These are phyloP conservation scores for Solanum chilense DNA, from an alignment of 257 asterid genomes.

Conservation along the genomic window DNA sequence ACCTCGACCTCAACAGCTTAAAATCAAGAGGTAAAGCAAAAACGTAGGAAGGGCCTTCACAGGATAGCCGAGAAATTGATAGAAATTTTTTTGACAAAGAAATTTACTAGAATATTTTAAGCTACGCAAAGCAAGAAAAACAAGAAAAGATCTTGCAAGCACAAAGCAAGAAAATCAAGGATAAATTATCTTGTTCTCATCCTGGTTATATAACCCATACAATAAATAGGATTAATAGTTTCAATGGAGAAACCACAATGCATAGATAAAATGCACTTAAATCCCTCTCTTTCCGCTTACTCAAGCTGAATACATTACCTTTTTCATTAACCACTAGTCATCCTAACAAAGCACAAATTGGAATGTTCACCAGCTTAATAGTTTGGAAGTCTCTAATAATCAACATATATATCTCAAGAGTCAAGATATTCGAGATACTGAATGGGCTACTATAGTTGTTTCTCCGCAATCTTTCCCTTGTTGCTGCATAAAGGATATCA, in stretches of 20 bases:
- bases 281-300: background rate
- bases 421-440: background rate
- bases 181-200: background rate
- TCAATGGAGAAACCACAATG: background rate
- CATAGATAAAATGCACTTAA: background rate
- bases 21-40: background rate
- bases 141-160: background rate
- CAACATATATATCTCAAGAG: background rate
- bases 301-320: background rate
- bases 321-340: background rate
- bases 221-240: background rate
- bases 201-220: background rate
- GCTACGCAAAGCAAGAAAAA: background rate
- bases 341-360: background rate
- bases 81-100: background rate
- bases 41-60: background rate
- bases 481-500: background rate
- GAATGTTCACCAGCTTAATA: background rate
- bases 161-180: background rate
- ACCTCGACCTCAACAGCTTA: background rate
- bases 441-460: background rate
- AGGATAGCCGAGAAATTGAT: background rate
- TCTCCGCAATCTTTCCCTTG: background rate
- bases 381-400: background rate
- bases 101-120: too few relatives aligned